Conservation (phyloP, 2,329 filamentous ascomycete genomes). For the Zymoseptoria pseudotritici region DNA sequence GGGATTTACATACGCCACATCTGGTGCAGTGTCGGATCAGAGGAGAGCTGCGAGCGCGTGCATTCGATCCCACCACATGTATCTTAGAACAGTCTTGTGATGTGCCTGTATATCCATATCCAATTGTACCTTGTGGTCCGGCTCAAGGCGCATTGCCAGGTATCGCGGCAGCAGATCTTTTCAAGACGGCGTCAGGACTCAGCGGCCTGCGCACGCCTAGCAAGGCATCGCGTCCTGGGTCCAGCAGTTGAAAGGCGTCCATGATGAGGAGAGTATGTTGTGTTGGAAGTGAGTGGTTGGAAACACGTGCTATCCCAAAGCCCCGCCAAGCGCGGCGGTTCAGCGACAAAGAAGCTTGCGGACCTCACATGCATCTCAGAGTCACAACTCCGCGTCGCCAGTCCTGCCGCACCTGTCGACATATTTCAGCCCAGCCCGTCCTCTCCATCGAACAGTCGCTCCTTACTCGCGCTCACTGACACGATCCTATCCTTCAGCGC, state of each 20-base stretch:
- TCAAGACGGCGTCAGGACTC: not conserved
- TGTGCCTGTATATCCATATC: not conserved
- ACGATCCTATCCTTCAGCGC: not conserved
- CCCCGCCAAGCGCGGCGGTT: not conserved
- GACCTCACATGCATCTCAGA: not conserved
- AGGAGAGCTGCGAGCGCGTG: slow-evolving; percentile 1
- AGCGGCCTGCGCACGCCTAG: not conserved
- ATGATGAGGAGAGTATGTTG: not conserved
- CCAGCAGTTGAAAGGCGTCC: not conserved
- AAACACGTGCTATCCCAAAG: not conserved
- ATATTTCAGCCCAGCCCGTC: no score
- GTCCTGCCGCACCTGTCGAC: not conserved
- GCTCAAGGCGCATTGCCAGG: not conserved
- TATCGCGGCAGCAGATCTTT: not conserved
- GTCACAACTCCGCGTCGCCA: not conserved
- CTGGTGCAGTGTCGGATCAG: not conserved
- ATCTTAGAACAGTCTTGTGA: not conserved
- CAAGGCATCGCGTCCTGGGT: not conserved
- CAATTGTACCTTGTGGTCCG: not conserved
- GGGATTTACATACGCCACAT: not conserved
- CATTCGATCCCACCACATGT: not conserved
- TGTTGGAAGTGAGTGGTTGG: not conserved
- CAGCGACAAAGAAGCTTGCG: not conserved
- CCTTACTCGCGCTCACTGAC: not conserved
- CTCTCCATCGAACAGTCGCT: not conserved